Evolutionary conservation across 2,329 filamentous ascomycete species (phyloP).

Genomic region (Neoarthrinium moseri): DNA sequence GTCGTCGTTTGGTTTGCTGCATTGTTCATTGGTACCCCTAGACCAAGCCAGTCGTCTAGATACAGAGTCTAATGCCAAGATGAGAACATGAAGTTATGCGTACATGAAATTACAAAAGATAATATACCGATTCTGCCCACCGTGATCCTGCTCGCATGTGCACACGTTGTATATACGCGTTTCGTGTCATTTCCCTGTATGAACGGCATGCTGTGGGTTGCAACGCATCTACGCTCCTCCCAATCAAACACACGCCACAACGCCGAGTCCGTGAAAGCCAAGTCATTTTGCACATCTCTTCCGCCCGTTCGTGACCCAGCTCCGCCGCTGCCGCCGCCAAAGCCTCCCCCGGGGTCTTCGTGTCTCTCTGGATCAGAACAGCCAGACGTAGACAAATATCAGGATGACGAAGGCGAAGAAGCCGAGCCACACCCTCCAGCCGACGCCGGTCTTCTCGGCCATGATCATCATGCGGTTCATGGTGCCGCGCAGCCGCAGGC

Average conservation of each 20-base stretch:
- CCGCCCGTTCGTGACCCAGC: too few relatives aligned
- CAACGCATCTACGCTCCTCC: background rate
- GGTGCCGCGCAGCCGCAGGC: conserved; percentile 78
- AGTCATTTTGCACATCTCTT: too few relatives aligned
- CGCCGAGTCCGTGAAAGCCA: background rate
- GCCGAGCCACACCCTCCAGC: conserved; percentile 89
- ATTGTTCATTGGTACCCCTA: background rate
- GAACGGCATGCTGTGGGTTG: background rate
- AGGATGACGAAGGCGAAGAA: conserved; percentile 84
- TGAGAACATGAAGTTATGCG: conserved; percentile 26
- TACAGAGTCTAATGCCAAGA: conserved; percentile 17
- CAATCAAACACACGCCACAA: background rate
- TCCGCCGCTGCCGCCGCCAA: too few relatives aligned
- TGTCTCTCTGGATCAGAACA: conserved; percentile 68
- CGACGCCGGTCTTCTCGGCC: conserved; percentile 90
- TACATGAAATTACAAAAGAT: conserved; percentile 25
- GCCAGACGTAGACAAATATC: conserved; percentile 90
- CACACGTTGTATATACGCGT: conserved; percentile 3
- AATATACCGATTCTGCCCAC: background rate
- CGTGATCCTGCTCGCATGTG: background rate
- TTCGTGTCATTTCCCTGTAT: conserved; percentile 3
- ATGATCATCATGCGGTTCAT: conserved; percentile 98
- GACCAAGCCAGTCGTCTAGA: conserved; percentile 4
- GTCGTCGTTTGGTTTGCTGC: too few relatives aligned
- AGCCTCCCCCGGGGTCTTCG: too few relatives aligned